Evolutionary conservation across 495 filamentous ascomycete species (phyloP), one percentile per base, ranked within the genome.

Genomic region (Xylaria intraflava): DNA sequence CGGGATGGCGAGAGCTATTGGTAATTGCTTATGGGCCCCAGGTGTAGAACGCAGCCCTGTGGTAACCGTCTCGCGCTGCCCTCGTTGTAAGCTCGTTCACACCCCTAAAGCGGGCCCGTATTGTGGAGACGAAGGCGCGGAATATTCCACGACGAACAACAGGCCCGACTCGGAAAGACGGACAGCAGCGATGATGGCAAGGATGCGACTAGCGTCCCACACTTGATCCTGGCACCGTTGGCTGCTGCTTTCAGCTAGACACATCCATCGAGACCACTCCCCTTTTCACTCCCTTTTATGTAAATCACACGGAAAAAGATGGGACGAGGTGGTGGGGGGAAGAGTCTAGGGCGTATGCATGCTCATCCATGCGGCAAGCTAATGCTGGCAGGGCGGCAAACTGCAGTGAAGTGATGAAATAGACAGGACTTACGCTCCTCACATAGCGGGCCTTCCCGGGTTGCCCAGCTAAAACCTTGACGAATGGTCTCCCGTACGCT

Each of bases 381-480:
- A 52, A 12, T 17, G 22, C 38, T 46, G 16, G 31, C 26, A 42
- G 27, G 42, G 42, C 31, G 40, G 33, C 36, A 52, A 26, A 33
- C 23, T 14, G 33, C 14, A 44, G 46, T 33, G 19, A 40, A 16
- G 16, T 31, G 44, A 46, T 46, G 33, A 24, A 40, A 53, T 53
- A 8, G 43, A 35, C 22, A 24, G 14, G 14, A 84, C 88, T 83
- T 75, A 92, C 88, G 93, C 75, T 98, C 93, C 87, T 98, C 93
- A 76, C 93, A 98, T 10, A 98, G 74, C 17, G 93, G 93, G 8
- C 93, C 93, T 79, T 98, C 93, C 53, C 94, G 78, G 17, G 90
- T 86, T 35, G 88, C 93, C 93, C 93, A 98, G 64, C 82, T 87
- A 70, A 98, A 98, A 14, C 93, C 93, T 71, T 97, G 94, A 2